Evolutionary conservation across 129 eudicot species (phyloP).

Genomic region (Centrapalus pauciflorus): DNA sequence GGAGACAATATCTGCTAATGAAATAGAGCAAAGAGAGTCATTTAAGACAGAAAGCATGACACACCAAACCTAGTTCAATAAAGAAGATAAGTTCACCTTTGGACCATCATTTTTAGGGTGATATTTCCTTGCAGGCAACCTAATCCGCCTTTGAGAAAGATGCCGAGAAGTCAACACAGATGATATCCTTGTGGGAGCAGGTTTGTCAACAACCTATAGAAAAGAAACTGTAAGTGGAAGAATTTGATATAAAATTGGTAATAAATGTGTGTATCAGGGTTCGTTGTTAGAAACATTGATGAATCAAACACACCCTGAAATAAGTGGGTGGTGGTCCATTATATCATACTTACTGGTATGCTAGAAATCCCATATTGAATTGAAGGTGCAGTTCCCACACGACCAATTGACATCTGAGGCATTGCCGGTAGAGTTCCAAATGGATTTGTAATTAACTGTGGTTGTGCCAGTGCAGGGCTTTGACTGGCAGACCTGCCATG

Average conservation of each 20-base stretch:
- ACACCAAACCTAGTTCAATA: no score
- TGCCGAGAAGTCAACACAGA: conserved; percentile 91
- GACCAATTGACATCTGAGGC: conserved; percentile 94
- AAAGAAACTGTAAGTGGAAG: neutral
- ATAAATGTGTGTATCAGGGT: neutral
- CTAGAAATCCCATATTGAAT: conserved; percentile 96
- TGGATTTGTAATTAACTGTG: conserved; percentile 64
- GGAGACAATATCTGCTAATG: neutral
- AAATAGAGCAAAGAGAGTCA: neutral
- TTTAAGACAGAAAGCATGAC: no score
- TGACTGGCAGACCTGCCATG: conserved; percentile 57
- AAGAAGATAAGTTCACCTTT: conserved; percentile 45
- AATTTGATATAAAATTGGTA: neutral
- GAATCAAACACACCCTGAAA: neutral
- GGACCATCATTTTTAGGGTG: conserved; percentile 77
- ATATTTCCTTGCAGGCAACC: conserved; percentile 91
- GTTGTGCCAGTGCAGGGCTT: conserved; percentile 48
- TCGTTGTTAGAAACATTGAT: no score
- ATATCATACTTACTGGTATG: conserved; percentile 67
- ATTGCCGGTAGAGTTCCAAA: conserved; percentile 94
- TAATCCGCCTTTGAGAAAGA: conserved; percentile 83
- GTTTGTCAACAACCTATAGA: conserved; percentile 86
- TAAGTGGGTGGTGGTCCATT: neutral
- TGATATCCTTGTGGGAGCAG: conserved; percentile 77
- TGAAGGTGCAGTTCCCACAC: conserved; percentile 74